Evolutionary conservation across 768 basidiomycete genomes (phyloP).

Genomic region (Trichaptum fuscoviolaceum): DNA sequence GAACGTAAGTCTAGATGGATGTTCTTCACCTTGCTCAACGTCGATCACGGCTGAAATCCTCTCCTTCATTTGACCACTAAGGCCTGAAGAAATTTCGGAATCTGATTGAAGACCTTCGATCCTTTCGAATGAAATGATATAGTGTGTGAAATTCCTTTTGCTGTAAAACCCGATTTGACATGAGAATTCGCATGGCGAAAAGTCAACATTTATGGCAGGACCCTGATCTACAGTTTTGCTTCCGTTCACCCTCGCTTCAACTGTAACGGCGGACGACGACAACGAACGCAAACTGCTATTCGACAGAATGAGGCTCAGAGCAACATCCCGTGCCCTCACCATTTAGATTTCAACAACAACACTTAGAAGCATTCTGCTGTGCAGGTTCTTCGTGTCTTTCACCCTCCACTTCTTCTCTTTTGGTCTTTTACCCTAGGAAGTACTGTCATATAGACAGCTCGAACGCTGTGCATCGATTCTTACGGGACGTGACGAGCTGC

Average conservation of each 20-base stretch:
- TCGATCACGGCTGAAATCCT: too few species aligned
- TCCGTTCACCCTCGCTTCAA: not conserved
- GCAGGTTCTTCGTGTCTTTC: not conserved
- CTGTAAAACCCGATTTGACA: not conserved
- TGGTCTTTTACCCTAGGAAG: not conserved
- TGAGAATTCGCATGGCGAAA: not conserved
- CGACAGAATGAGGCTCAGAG: not conserved
- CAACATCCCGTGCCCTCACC: not conserved
- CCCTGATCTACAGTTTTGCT: slow-evolving; percentile 1
- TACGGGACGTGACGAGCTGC: not conserved
- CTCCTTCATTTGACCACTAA: too few species aligned
- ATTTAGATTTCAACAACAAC: not conserved
- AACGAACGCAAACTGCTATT: not conserved
- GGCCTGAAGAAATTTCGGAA: too few species aligned
- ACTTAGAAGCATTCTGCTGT: not conserved
- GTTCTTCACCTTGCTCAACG: too few species aligned
- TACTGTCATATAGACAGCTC: not conserved
- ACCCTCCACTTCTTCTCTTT: not conserved
- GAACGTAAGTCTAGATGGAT: too few species aligned
- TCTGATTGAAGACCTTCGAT: too few species aligned
- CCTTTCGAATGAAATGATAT: too few species aligned
- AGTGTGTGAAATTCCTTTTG: too few species aligned
- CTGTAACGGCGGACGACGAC: not conserved
- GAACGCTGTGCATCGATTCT: not conserved
- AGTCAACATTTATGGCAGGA: not conserved